Percentiles rank a stretch among this genome's conserved stretches.
phyloP scores from a whole-genome alignment of 2,329 filamentous ascomycete species.

The Trichoderma brevicompactum region DNA sequence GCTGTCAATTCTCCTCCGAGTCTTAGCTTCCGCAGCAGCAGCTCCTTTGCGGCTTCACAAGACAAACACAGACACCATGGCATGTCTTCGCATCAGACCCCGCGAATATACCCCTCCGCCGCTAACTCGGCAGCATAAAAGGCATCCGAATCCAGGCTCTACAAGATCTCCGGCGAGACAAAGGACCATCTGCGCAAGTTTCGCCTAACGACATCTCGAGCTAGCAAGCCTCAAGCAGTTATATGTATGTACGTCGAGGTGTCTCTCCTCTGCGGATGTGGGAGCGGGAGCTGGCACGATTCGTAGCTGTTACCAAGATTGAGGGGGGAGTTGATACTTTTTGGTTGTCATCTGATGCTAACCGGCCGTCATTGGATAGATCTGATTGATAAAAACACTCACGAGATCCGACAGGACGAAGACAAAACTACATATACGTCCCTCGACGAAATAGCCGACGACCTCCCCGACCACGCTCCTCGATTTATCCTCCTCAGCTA shows the following conservation, averaged over 20 bases:
- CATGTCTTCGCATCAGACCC: background rate
- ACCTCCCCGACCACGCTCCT: slow-evolving; percentile 89
- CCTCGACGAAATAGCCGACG: slow-evolving; percentile 80
- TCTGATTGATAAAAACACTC: slow-evolving; percentile 84
- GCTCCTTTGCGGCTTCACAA: background rate
- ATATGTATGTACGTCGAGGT: slow-evolving; percentile 74
- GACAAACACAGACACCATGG: background rate
- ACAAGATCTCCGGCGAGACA: slow-evolving; percentile 89
- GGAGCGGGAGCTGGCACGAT: background rate
- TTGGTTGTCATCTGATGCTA: background rate
- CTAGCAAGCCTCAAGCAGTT: slow-evolving; percentile 84
- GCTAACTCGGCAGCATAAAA: slow-evolving; percentile 28
- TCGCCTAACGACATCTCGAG: slow-evolving; percentile 84
- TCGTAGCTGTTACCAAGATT: background rate
- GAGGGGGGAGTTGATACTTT: too few species aligned
- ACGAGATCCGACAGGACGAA: slow-evolving; percentile 86
- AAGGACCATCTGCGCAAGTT: slow-evolving; percentile 93
- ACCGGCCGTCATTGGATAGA: slow-evolving; percentile 54
- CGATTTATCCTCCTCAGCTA: slow-evolving; percentile 91
- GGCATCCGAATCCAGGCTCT: slow-evolving; percentile 82
- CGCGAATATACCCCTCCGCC: background rate
- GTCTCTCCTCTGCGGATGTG: too few species aligned
- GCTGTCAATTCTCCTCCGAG: background rate
- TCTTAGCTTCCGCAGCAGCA: background rate
- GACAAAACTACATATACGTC: slow-evolving; percentile 77